Evolutionary conservation across 1,284 basidiomycete species (phyloP), one percentile per base, ranked within the genome.

Genomic region (Xanthoconium separans): DNA sequence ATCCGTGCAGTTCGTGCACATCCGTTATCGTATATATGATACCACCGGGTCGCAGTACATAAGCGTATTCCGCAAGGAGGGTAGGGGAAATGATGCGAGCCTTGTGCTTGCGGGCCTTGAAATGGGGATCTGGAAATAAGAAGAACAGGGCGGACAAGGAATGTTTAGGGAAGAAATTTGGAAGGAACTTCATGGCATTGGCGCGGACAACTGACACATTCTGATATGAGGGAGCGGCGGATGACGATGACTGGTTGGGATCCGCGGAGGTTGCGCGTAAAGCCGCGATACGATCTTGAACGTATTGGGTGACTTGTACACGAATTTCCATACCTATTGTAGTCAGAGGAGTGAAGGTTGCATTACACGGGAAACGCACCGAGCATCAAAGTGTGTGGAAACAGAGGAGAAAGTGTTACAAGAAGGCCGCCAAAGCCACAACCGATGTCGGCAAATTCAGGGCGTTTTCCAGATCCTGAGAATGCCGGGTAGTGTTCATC

Each of bases 21-120:
- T 99, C 97, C 3, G 97, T 99, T 69, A 98, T 96, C 9, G 96
- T 98, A 75, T 99, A 99, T 15, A 98, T 80, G 63, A 98, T 89
- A 0, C 96, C 97, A 12, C 93, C 95, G 0, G 93, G 91, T 29
- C 85, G 82, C 24, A 99, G 82, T 22, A 93, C 89, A 68, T 93
- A 98, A 2, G 97, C 97, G 65, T 99, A 99, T 78, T 89, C 77
- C 71, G 96, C 94, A 30, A 99, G 81, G 29, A 99, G 80, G 1
- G 95, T 95, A 2, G 93, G 92, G 6, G 95, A 97, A 65, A 98
- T 95, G 68, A 98, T 98, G 61, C 97, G 86, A 6, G 96, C 96
- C 76, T 99, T 99, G 79, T 98, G 96, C 72, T 99, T 99, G 63
- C 95, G 87, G 18, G 84, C 81, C 73, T 99, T 99, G 82, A 99